These are phyloP conservation scores for Aspergillus costaricaensis DNA, from an alignment of 2,329 filamentous ascomycete genomes.

Conservation along the genomic window DNA sequence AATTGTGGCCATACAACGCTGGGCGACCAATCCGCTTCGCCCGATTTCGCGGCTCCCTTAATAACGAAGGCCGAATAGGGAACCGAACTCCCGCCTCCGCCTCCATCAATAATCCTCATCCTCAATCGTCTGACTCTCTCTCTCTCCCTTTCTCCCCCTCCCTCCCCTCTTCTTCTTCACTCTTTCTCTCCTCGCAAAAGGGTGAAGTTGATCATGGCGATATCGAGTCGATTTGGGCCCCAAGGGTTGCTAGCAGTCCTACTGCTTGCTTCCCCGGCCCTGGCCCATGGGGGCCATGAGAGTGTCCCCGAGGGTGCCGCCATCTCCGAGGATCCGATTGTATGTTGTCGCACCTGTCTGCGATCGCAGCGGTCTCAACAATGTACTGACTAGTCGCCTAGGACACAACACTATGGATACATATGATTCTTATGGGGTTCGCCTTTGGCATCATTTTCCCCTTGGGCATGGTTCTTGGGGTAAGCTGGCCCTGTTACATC, in stretches of 20 bases:
- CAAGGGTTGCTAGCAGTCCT: slow-evolving; percentile 29
- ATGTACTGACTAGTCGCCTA: slow-evolving; percentile 27
- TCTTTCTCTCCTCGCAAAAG: slow-evolving; percentile 1
- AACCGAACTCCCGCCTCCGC: not conserved
- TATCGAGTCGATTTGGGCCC: slow-evolving; percentile 20
- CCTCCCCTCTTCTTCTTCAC: not conserved
- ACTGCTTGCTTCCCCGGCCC: slow-evolving; percentile 30
- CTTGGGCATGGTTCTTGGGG: slow-evolving; percentile 90
- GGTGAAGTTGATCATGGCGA: slow-evolving; percentile 9
- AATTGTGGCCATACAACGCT: not conserved
- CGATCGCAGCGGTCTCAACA: not conserved
- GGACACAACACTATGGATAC: slow-evolving; percentile 87
- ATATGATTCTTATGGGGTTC: slow-evolving; percentile 84
- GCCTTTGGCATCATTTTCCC: slow-evolving; percentile 93
- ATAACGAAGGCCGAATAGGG: not conserved
- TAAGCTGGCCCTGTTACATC: slow-evolving; percentile 44
- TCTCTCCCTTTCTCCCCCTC: not conserved
- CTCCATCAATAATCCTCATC: not conserved
- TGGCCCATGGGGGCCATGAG: slow-evolving; percentile 57
- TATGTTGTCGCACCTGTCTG: slow-evolving; percentile 45
- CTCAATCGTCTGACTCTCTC: not conserved
- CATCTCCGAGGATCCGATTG: slow-evolving; percentile 72
- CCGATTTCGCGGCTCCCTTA: not conserved
- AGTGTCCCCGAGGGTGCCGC: slow-evolving; percentile 68
- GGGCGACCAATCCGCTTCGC: not conserved